Conservation (phyloP, 257 asterid species). For the Eustoma russellianum region DNA sequence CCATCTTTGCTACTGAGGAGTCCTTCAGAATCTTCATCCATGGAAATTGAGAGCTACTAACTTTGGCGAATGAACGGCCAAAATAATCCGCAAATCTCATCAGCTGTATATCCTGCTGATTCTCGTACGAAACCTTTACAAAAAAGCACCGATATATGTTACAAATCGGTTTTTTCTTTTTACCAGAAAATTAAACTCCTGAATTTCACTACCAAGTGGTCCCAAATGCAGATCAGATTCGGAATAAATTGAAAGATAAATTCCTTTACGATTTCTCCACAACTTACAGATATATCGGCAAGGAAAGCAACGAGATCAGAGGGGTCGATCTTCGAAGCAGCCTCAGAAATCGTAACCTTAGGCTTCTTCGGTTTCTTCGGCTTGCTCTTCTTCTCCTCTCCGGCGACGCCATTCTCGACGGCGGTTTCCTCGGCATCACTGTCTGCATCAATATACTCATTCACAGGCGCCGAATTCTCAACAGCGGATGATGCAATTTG, state of each 20-base stretch:
- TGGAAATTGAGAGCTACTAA: conserved; percentile 30
- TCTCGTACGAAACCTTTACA: conserved; percentile 18
- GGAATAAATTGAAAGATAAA: not conserved
- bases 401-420: conserved; percentile 11
- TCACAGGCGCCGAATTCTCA: conserved; percentile 7
- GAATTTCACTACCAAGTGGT: not conserved
- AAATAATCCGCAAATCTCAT: conserved; percentile 37
- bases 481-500: conserved; percentile 12
- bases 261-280: not conserved
- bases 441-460: conserved; percentile 7
- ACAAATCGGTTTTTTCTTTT: too few species aligned
- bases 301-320: conserved; percentile 25
- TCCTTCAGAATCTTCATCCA: conserved; percentile 35
- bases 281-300: conserved; percentile 22
- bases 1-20: conserved; percentile 23
- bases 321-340: conserved; percentile 27
- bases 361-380: conserved; percentile 28
- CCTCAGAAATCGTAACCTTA: conserved; percentile 30
- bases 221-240: not conserved
- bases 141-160: not conserved
- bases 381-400: conserved; percentile 22
- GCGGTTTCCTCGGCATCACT: conserved; percentile 8
- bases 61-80: conserved; percentile 28
- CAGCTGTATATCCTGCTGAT: conserved; percentile 30
- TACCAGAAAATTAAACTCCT: too few species aligned